Base-by-base conservation (phyloP, 2,329 filamentous ascomycete species). In the Epichloe glyceriae region DNA sequence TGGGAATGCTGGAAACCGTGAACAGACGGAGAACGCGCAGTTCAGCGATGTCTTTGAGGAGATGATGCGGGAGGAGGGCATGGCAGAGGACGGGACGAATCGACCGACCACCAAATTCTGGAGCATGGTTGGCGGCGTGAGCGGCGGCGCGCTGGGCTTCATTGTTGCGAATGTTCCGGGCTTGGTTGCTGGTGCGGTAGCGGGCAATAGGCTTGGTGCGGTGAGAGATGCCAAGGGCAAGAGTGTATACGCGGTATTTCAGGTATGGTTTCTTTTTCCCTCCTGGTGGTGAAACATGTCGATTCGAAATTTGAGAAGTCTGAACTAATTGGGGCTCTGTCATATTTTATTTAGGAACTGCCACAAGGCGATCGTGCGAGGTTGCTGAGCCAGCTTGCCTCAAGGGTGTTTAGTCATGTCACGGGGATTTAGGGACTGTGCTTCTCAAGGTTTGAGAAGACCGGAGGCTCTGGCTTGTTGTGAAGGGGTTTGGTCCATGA, bases 131-230 rank as follows among this genome's bases (percentile, higher is more conserved):
- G 93, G 93, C 3, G 89, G 88, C 1, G 67, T 91, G 40, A 93
- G 88, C 62, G 93, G 93, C 34, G 91, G 85, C 12, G 87, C 88
- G 3, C 78, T 98, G 65, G 93, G 93, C 0, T 97, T 97, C 67
- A 98, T 98, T 58, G 78, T 97, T 26, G 93, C 85, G 30, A 97
- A 97, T 64, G 80, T 96, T 46, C 87, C 91, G 0, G 93, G 93
- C 0, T 77, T 91, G 61, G 67, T 97, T 38, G 91, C 91, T 0
- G 93, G 93, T 3, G 88, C 88, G 2, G 90, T 96, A 2, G 91
- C 90, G 0, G 93, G 93, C 11, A 97, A 96, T 69, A 72, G 90
- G 48, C 70, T 97, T n/a, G 93, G 93, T 1, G 87, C 88, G 6
- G 80, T 98, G 19, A 76, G 93, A 51, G 93, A 98, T 69, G 82